These are phyloP conservation scores for Pseudomassariella vexata DNA, from an alignment of 2,329 filamentous ascomycete species.

Conservation along the genomic window DNA sequence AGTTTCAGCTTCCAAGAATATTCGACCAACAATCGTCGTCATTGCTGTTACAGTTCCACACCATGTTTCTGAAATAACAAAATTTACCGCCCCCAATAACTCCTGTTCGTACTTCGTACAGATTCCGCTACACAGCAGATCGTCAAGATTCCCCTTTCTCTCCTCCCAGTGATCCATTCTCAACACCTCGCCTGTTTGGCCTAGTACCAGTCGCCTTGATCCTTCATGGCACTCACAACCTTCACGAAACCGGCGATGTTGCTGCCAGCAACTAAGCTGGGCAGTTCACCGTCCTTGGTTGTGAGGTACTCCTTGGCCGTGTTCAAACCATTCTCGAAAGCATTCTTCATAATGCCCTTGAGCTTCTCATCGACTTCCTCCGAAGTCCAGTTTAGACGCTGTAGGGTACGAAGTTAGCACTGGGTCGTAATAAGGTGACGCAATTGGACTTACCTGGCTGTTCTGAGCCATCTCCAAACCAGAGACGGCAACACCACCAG, in stretches of 20 bases:
- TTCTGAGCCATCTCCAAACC: conserved; percentile 99
- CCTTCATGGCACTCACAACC: conserved; percentile 89
- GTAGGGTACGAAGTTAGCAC: too few relatives aligned
- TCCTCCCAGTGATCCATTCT: neutral
- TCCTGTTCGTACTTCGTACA: too few relatives aligned
- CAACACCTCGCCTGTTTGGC: too few relatives aligned
- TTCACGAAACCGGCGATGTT: conserved; percentile 99
- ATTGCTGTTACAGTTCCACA: too few relatives aligned
- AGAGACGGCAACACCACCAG: conserved; percentile 93
- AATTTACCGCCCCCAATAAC: too few relatives aligned
- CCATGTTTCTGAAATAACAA: too few relatives aligned
- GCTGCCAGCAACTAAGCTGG: conserved; percentile 84
- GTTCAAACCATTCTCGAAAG: conserved; percentile 82
- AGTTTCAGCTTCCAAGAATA: too few relatives aligned
- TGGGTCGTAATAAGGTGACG: conserved; percentile 14
- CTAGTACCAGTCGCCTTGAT: conserved; percentile 99
- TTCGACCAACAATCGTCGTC: too few relatives aligned
- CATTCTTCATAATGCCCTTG: conserved; percentile 90
- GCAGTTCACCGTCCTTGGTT: conserved; percentile 73
- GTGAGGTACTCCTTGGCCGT: conserved; percentile 87
- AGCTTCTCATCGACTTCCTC: conserved; percentile 91
- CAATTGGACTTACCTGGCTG: conserved; percentile 47
- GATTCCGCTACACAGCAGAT: too few relatives aligned
- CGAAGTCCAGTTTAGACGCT: conserved; percentile 75
- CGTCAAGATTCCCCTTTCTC: too few relatives aligned